A percentile compares a stretch with the other conserved stretches of the same genome.
phyloP scores from a whole-genome alignment of 1,284 basidiomycete genomes.

The Puccinia brachypodii region DNA sequence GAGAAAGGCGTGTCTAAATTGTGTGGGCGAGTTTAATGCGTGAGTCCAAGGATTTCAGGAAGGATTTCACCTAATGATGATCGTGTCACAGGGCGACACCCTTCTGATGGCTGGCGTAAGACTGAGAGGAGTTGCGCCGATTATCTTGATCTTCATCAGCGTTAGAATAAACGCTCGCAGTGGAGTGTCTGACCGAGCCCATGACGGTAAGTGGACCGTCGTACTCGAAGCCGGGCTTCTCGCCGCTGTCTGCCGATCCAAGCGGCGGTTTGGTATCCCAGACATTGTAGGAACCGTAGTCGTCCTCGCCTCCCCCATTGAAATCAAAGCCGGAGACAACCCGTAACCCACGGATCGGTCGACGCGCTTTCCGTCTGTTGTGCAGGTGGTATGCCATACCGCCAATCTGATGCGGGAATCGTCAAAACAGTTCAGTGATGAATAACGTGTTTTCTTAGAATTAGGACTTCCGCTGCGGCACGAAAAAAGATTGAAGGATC shows the following conservation, averaged over 20 bases:
- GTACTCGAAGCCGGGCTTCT: background rate
- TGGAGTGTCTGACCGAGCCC: background rate
- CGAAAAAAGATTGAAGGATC: background rate
- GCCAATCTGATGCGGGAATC: background rate
- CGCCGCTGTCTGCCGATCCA: background rate
- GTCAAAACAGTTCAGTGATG: background rate
- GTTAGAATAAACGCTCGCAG: background rate
- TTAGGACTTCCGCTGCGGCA: background rate
- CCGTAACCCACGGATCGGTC: background rate
- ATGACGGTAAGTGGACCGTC: background rate
- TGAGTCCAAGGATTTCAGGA: too few relatives aligned
- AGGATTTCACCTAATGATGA: too few relatives aligned
- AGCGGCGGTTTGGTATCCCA: background rate
- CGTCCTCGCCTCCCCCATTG: constrained; percentile 3
- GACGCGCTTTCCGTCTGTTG: background rate
- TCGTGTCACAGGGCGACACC: background rate
- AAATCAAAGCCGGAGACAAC: constrained; percentile 12
- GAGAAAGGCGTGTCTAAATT: too few relatives aligned
- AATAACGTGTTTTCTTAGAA: too few relatives aligned
- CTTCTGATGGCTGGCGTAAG: background rate
- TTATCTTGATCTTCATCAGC: background rate
- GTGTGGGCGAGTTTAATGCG: too few relatives aligned
- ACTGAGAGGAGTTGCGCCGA: background rate
- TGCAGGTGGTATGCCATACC: background rate
- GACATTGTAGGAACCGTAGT: background rate